Evolutionary conservation across 805 yeast species (phyloP).

Genomic region (Barnettozyma salicaria): DNA sequence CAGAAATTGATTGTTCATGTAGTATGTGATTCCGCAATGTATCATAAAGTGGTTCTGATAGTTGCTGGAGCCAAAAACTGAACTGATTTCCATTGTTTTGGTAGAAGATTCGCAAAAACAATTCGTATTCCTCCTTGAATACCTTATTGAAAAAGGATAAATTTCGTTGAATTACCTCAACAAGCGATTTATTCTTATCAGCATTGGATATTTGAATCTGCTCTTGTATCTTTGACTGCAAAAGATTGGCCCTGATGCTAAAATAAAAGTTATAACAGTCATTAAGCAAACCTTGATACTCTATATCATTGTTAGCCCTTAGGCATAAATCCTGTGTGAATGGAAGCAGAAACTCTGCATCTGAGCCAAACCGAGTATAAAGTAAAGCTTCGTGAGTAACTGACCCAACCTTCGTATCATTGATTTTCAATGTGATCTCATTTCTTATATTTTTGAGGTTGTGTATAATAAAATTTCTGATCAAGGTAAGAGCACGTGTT

Average conservation of each 20-base stretch:
- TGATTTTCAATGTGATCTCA: slow-evolving; percentile 27
- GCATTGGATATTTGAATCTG: slow-evolving; percentile 30
- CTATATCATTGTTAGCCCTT: slow-evolving; percentile 37
- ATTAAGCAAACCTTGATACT: slow-evolving; percentile 58
- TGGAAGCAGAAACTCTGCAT: slow-evolving; percentile 33
- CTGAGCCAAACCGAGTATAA: slow-evolving; percentile 55
- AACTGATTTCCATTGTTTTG: slow-evolving; percentile 34
- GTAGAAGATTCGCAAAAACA: slow-evolving; percentile 53
- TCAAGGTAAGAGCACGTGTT: slow-evolving; percentile 71
- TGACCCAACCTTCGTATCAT: slow-evolving; percentile 25
- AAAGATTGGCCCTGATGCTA: slow-evolving; percentile 44
- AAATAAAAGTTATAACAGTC: slow-evolving; percentile 67
- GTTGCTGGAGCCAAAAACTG: slow-evolving; percentile 51
- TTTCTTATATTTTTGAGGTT: slow-evolving; percentile 31
- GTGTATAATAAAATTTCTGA: slow-evolving; percentile 55
- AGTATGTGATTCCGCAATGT: slow-evolving; percentile 57
- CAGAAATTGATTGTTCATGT: slow-evolving; percentile 61
- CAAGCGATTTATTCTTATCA: slow-evolving; percentile 33
- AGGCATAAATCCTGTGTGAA: slow-evolving; percentile 32
- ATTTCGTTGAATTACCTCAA: slow-evolving; percentile 56
- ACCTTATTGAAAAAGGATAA: slow-evolving; percentile 55
- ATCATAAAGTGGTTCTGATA: slow-evolving; percentile 78
- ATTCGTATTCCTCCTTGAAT: slow-evolving; percentile 51
- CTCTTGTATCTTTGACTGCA: slow-evolving; percentile 37
- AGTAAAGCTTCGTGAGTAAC: slow-evolving; percentile 57